phyloP scores from a whole-genome alignment of 2,329 filamentous ascomycete genomes.

The Hymenoscyphus fraxineus region DNA sequence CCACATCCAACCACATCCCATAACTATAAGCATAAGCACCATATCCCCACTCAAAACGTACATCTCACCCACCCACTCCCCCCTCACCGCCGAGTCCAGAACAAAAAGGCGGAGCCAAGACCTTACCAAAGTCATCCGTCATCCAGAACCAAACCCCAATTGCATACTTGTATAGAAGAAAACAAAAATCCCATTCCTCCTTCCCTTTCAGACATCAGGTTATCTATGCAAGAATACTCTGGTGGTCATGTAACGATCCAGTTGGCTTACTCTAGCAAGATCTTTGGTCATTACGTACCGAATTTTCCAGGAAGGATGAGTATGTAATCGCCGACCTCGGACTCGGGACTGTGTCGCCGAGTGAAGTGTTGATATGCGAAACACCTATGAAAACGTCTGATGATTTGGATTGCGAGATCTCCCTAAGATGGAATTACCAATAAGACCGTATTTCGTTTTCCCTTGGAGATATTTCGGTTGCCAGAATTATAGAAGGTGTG shows the following conservation, averaged over 20 bases:
- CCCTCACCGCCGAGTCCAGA: not conserved
- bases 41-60: too few species aligned
- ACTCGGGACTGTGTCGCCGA: not conserved
- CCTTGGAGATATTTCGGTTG: too few species aligned
- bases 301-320: not conserved
- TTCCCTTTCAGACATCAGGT: not conserved
- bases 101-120: conserved; percentile 1
- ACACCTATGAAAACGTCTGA: too few species aligned
- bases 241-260: not conserved
- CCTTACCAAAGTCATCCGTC: not conserved
- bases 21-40: too few species aligned
- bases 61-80: not conserved
- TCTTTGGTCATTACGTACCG: not conserved
- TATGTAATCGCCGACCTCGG: conserved; percentile 1
- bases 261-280: not conserved
- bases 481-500: too few species aligned
- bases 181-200: not conserved
- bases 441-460: too few species aligned
- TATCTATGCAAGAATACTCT: not conserved
- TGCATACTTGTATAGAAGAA: not conserved
- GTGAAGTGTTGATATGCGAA: not conserved
- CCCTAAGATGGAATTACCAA: too few species aligned
- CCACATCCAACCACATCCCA: too few species aligned
- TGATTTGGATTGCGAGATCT: too few species aligned
- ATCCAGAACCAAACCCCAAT: not conserved